Evolutionary conservation across 2,329 filamentous ascomycete genomes (phyloP), one percentile per base, ranked within the genome.

Genomic region (Aspergillus terreus): DNA sequence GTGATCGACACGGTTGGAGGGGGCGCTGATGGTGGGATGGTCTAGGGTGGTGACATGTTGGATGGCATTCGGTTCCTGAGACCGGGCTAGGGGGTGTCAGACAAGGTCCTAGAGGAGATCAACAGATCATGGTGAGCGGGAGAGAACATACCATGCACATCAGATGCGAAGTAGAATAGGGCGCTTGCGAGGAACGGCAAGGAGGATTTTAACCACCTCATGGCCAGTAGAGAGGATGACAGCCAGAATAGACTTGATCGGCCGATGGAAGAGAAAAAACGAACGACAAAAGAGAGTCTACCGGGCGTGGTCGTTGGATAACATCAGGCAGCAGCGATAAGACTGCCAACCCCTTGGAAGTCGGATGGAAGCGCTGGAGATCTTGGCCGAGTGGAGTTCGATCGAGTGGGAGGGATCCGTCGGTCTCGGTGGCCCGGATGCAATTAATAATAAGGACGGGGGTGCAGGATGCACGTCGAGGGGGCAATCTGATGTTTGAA

Each of bases 1-100:
- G 45, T 91, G 85, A 66, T 94, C 86, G 44, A 96, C 83, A 53
- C 87, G 84, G 67, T 90, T 84, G 43, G 87, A 88, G 14, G 86
- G 85, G 0, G 91, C 90, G 63, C 90, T 83, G 58, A 99, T 87
- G 54, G 83, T 79, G 30, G 88, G 81, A 65, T 91, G 82, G 55
- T 92, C 85, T 58, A 96, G 74, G 44, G 84, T 77, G 11, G 85
- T 85, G 46, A 96, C 76, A 65, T 87, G 84, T 60, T 80, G 83
- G 56, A 99, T 78, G 30, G 91, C 90, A 63, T 89, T 89, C 60
- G 92, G 82, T 57, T 84, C 81, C 46, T 82, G 78, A 0, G 90
- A 95, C 69, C 88, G 82, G 58, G 85, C 87, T 83, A 69, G 43
- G 53, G 25, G 23, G 40, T 19, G 17, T 19, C 12, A 52, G 42